These are phyloP conservation scores for Phytophthora gonapodyides DNA, from an alignment of 352 stramenopile genomes.

Conservation along the genomic window DNA sequence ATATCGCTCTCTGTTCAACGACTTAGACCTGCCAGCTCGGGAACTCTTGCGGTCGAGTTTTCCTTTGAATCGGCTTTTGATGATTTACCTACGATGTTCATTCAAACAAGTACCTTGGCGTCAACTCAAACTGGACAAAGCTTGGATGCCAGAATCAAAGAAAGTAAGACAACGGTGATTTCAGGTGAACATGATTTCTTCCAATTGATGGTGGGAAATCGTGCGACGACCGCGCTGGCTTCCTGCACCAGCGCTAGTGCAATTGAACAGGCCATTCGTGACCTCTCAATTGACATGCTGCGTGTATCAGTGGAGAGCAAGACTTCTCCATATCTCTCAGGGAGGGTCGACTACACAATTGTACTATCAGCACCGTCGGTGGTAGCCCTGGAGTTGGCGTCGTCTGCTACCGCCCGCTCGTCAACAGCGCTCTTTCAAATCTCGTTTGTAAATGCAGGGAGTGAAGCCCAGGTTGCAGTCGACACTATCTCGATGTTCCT, in stretches of 20 bases:
- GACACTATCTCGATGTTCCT: conserved; percentile 26
- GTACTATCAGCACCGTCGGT: background rate
- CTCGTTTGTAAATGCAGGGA: conserved; percentile 7
- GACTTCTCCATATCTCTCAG: background rate
- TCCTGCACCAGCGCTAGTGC: background rate
- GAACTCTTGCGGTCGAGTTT: too few species aligned
- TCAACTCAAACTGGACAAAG: background rate
- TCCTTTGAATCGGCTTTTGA: too few species aligned
- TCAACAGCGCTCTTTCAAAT: conserved; percentile 5
- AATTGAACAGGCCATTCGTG: conserved; percentile 2
- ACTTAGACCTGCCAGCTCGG: background rate
- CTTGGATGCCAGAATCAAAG: too few species aligned
- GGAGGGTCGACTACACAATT: conserved; percentile 12
- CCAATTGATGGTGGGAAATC: conserved; percentile 7
- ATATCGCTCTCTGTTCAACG: background rate
- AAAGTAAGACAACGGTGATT: background rate
- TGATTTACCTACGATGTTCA: too few species aligned
- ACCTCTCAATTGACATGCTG: conserved; percentile 2
- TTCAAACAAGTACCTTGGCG: background rate
- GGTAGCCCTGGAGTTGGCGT: conserved; percentile 3
- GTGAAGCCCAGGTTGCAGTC: conserved; percentile 1
- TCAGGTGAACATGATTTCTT: background rate
- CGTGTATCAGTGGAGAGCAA: background rate
- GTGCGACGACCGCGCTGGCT: conserved; percentile 1
- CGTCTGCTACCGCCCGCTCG: background rate